Base-by-base conservation (phyloP, 805 yeast species). In the Yamadazyma kitorensis region DNA sequence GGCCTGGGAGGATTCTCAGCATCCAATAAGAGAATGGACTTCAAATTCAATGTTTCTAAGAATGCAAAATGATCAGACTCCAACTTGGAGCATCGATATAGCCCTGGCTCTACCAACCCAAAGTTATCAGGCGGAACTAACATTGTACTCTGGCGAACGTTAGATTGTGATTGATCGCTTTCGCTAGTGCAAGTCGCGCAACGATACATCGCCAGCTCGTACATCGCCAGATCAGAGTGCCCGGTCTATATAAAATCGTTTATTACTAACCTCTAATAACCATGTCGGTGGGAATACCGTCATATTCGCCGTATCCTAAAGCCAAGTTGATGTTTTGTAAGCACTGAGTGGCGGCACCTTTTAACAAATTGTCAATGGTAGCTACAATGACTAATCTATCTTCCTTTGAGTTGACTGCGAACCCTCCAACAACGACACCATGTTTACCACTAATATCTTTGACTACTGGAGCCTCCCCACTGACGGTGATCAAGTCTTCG, bases 341-440 rank as follows among this genome's bases (percentile, higher is more conserved):
- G 67, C 98, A 91, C 67, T 93, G 99, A 12, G 99, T 93, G 29
- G 97, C 95, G 27, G 99, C 99, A 47, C 99, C 99, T 70, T 93
- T 93, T 55, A 93, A 74, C 55, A 93, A 71, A 61, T 93, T 93
- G 57, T 93, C 99, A 50, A 93, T 91, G 4, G 97, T 88, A 15
- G 96, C 96, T 35, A 91, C 93, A 34, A 93, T 71, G 16, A 93
- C 98, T 15, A 88, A 94, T 59, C 99, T 80, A 65, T 87, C 82
- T 55, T 84, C 86, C 36, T 80, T 79, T 16, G 89, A 78, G 57
- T 85, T 89, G 30, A 94, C 95, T 15, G 94, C 96, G 57, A 93
- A 94, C 0, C 95, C 98, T 41, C 99, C 98, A 44, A 93, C 76
- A 17, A 84, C 87, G 27, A 87, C 93, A 34, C 97, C 97, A 54